phyloP scores from a whole-genome alignment of 208 protist species.

The Trypanosoma lewisi region DNA sequence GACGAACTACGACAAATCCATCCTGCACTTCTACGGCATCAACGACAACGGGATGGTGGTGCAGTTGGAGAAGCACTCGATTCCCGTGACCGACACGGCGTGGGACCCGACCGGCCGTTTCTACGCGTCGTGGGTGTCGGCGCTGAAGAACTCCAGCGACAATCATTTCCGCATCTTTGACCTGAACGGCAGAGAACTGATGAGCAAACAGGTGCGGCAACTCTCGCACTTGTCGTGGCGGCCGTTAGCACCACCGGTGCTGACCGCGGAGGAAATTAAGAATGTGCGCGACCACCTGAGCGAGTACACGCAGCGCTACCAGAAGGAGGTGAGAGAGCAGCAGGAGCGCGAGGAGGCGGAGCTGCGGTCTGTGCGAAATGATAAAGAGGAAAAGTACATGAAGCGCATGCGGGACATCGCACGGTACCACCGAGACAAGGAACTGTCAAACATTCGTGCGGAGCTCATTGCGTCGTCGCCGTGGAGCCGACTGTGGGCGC shows the following conservation, averaged over 20 bases:
- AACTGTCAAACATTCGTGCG: slow-evolving; percentile 43
- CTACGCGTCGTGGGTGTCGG: slow-evolving; percentile 82
- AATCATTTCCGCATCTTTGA: slow-evolving; percentile 87
- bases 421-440: slow-evolving; percentile 45
- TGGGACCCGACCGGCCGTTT: slow-evolving; percentile 91
- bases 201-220: slow-evolving; percentile 52
- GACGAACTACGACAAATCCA: slow-evolving; percentile 81
- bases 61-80: slow-evolving; percentile 62
- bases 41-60: slow-evolving; percentile 61
- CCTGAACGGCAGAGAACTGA: slow-evolving; percentile 69
- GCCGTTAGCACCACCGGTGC: slow-evolving; percentile 72
- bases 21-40: slow-evolving; percentile 80
- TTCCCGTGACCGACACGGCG: slow-evolving; percentile 68
- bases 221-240: slow-evolving; percentile 89
- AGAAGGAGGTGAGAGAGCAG: slow-evolving; percentile 41
- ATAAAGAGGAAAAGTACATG: slow-evolving; percentile 70
- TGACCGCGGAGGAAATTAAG: slow-evolving; percentile 53
- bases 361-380: slow-evolving; percentile 38
- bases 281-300: slow-evolving; percentile 53
- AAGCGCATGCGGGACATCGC: slow-evolving; percentile 75
- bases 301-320: slow-evolving; percentile 67
- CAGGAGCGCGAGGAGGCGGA: slow-evolving; percentile 41
- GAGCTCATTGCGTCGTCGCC: slow-evolving; percentile 62
- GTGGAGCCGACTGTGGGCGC: slow-evolving; percentile 69
- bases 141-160: slow-evolving; percentile 47